Base-by-base conservation (phyloP, 2,329 filamentous ascomycete genomes). In the Ophiocordyceps camponoti-floridani region DNA sequence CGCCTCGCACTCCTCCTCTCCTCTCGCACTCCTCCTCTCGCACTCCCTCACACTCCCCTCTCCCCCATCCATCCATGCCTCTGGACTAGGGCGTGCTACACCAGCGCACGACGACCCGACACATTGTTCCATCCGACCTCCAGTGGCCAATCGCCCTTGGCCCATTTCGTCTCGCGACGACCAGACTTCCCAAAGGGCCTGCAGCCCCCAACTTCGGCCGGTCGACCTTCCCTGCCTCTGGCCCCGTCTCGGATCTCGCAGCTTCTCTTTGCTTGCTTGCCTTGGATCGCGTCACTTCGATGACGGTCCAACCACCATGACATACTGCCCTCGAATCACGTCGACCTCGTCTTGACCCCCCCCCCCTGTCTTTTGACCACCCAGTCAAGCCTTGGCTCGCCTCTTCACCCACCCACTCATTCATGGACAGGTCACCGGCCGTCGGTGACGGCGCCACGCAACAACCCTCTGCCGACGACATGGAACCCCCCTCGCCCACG, bases 221-320 rank as follows among this genome's bases (percentile, higher is more conserved):
- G 40, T 33, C 44, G 23, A 23, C 23, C 37, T 38, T 23, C 41
- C 50, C 50, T 50, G 48, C 46, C 47, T 47, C 18, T n/a, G 14
- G 14, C 31, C 35, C 14, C n/a, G 14, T 16, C 35, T 37, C 35
- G 35, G 35, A 37, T 37, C 35, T 37, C 35, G 14, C 35, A 37
- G 35, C 35, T 37, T 37, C 35, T 16, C 35, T 35, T n/a, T 37
- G 14, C 14, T 16, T 16, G 35, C 35, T 16, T 35, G 42, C 28
- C 19, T 27, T 35, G 42, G 35, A 37, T 37, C 35, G 33, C 43
- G 43, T 44, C 35, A 35, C 52, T 48, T 55, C 53, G 48, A 58
- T 58, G 56, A 56, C 53, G 50, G 55, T 48, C 54, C 55, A 57
- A 56, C 56, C 55, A 61, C 56, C 44, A 63, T 63, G 61, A 61